Evolutionary conservation across 2,329 filamentous ascomycete species (phyloP).

Genomic region (Dendryphion nanum): DNA sequence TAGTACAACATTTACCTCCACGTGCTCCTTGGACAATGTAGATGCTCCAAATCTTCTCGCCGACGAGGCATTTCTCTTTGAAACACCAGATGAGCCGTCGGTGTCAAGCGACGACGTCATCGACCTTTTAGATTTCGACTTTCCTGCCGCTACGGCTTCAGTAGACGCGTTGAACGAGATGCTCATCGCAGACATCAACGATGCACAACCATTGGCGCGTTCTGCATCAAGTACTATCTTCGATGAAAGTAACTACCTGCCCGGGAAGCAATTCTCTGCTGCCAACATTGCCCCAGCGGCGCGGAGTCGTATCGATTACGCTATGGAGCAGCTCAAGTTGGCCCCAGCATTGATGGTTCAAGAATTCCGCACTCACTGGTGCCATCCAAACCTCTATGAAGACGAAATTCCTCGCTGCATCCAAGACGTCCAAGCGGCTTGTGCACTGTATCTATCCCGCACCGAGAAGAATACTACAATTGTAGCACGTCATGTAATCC

Average conservation of each 20-base stretch:
- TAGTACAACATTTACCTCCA: too few species aligned
- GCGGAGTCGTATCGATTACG: constrained; percentile 23
- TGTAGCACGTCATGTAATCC: constrained; percentile 51
- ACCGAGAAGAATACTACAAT: constrained; percentile 49
- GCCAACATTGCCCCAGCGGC: constrained; percentile 18
- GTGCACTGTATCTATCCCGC: constrained; percentile 53
- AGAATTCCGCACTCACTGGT: constrained; percentile 54
- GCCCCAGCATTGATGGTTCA: constrained; percentile 45
- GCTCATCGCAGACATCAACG: constrained; percentile 2
- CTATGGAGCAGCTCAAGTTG: constrained; percentile 25
- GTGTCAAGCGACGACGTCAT: too few species aligned
- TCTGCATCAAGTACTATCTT: not conserved
- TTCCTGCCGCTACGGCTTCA: constrained; percentile 43
- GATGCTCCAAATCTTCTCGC: too few species aligned
- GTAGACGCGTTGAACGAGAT: constrained; percentile 48
- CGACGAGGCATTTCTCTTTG: too few species aligned
- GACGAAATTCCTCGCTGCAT: constrained; percentile 52
- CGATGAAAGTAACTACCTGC: too few species aligned
- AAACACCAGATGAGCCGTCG: too few species aligned
- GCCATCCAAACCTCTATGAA: constrained; percentile 52
- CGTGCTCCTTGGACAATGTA: too few species aligned
- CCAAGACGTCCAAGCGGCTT: constrained; percentile 47
- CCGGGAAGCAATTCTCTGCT: constrained; percentile 8
- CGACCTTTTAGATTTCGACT: constrained; percentile 24
- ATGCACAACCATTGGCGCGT: not conserved